Evolutionary conservation across 768 basidiomycete species (phyloP).

Genomic region (Leucocoprinus leucothites): DNA sequence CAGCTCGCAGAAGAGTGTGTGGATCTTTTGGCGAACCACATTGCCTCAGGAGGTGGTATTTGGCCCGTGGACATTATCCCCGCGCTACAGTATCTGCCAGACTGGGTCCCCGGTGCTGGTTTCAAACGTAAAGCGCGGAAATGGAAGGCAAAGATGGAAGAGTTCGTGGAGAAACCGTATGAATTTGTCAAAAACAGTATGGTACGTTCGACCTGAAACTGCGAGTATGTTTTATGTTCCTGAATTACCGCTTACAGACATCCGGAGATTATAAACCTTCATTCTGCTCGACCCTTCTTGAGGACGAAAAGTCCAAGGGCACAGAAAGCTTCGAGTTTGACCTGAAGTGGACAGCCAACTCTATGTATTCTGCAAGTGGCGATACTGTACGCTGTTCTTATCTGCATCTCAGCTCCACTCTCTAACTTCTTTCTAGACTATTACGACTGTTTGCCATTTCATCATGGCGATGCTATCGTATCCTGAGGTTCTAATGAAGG

Average conservation of each 20-base stretch:
- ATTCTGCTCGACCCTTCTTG: slow-evolving; percentile 53
- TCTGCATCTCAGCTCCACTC: not conserved
- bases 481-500: slow-evolving; percentile 54
- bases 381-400: slow-evolving; percentile 49
- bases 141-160: slow-evolving; percentile 65
- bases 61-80: slow-evolving; percentile 51
- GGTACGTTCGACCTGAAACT: slow-evolving; percentile 32
- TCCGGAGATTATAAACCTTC: slow-evolving; percentile 35
- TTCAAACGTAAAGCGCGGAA: slow-evolving; percentile 58
- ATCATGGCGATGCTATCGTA: slow-evolving; percentile 64
- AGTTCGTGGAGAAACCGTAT: slow-evolving; percentile 63
- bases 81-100: slow-evolving; percentile 52
- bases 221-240: slow-evolving; percentile 3
- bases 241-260: slow-evolving; percentile 29
- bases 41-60: slow-evolving; percentile 42
- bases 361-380: slow-evolving; percentile 68
- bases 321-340: slow-evolving; percentile 56
- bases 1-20: slow-evolving; percentile 40
- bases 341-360: slow-evolving; percentile 80
- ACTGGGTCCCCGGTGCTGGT: slow-evolving; percentile 64
- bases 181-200: slow-evolving; percentile 54
- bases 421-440: slow-evolving; percentile 34
- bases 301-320: slow-evolving; percentile 36
- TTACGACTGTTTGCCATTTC: slow-evolving; percentile 56
- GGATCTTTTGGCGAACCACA: slow-evolving; percentile 35